Conservation (phyloP, 108 stramenopile genomes). For the Cyclostephanos invisitatus region DNA sequence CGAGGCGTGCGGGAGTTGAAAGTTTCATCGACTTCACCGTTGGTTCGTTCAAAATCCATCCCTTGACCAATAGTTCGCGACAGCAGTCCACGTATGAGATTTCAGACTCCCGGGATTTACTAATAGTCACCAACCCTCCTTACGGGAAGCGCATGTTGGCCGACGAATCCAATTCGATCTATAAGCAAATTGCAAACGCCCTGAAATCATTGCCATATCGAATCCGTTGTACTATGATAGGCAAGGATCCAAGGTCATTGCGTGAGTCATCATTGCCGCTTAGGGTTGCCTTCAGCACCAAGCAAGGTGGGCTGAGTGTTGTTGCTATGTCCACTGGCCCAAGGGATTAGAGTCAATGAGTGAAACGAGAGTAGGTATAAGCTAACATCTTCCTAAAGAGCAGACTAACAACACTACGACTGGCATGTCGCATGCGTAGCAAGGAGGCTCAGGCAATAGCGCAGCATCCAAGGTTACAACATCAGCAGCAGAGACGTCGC, state of each 20-base stretch:
- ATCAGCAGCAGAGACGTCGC: too few species aligned
- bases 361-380: background rate
- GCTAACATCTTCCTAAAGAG: too few species aligned
- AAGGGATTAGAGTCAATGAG: background rate
- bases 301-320: slow-evolving; percentile 39
- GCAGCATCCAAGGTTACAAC: too few species aligned
- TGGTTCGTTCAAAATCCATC: slow-evolving; percentile 49
- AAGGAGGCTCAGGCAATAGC: too few species aligned
- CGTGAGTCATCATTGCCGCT: slow-evolving; percentile 33
- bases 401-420: too few species aligned
- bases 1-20: slow-evolving; percentile 64
- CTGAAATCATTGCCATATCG: slow-evolving; percentile 10
- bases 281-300: slow-evolving; percentile 38
- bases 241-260: slow-evolving; percentile 28
- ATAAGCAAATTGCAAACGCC: slow-evolving; percentile 26
- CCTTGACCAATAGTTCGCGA: slow-evolving; percentile 22
- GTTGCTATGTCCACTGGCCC: slow-evolving; percentile 22
- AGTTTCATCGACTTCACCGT: slow-evolving; percentile 46
- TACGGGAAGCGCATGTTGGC: slow-evolving; percentile 59
- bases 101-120: slow-evolving; percentile 18
- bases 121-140: slow-evolving; percentile 70
- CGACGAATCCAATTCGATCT: slow-evolving; percentile 8
- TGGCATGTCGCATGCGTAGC: too few species aligned
- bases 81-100: slow-evolving; percentile 1
- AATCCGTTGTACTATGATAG: slow-evolving; percentile 36